These are phyloP conservation scores for Nicotiana undulata DNA, from an alignment of 257 asterid species.

Conservation along the genomic window DNA sequence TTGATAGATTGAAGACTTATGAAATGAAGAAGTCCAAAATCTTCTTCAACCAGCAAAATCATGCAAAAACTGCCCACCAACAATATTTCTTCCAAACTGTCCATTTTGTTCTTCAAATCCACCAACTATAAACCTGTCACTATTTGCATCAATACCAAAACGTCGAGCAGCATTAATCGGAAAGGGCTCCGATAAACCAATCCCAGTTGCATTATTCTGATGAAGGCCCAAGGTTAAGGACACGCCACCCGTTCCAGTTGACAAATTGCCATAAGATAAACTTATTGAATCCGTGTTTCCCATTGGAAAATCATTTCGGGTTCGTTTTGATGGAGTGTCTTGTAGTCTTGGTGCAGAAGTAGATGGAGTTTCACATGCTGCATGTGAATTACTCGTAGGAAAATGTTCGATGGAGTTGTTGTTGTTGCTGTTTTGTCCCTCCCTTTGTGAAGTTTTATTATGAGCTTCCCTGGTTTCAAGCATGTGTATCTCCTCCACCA, in stretches of 20 bases:
- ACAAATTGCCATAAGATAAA: constrained; percentile 31
- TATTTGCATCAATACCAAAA: constrained; percentile 58
- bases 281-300: constrained; percentile 25
- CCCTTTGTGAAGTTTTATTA: constrained; percentile 31
- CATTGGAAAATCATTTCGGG: constrained; percentile 27
- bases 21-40: not conserved
- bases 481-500: constrained; percentile 96
- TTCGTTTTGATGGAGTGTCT: constrained; percentile 49
- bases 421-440: constrained; percentile 22
- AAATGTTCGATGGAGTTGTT: constrained; percentile 21
- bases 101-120: constrained; percentile 48
- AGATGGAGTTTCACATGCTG: constrained; percentile 39
- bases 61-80: constrained; percentile 59
- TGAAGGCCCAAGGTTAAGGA: constrained; percentile 89
- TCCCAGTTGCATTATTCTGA: constrained; percentile 31
- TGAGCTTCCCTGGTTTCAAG: constrained; percentile 70
- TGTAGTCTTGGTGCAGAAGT: constrained; percentile 34
- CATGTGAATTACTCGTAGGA: constrained; percentile 24
- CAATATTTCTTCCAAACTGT: constrained; percentile 50
- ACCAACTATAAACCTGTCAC: constrained; percentile 42
- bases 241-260: constrained; percentile 38
- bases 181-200: constrained; percentile 52
- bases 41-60: constrained; percentile 54
- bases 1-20: too few species aligned
- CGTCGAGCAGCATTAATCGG: constrained; percentile 82